Evolutionary conservation across 2,329 filamentous ascomycete genomes (phyloP).

Genomic region (Meredithiella fracta): DNA sequence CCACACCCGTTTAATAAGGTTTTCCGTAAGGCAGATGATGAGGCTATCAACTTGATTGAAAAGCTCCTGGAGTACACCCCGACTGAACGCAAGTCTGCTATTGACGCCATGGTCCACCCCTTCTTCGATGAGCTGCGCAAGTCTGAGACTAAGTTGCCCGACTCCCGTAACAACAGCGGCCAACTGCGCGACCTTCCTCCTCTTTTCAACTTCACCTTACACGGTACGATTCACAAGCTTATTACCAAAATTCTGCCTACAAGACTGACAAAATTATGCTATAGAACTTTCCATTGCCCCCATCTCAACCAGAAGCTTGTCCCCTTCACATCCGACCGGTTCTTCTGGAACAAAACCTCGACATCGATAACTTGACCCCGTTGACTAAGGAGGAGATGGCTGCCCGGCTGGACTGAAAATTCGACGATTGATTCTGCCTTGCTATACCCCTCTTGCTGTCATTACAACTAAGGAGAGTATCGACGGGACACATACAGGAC

Average conservation of each 20-base stretch:
- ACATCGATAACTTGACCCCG: slow-evolving; percentile 86
- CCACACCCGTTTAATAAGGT: slow-evolving; percentile 98
- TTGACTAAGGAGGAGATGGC: slow-evolving; percentile 93
- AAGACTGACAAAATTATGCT: background rate
- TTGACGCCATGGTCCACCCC: slow-evolving; percentile 94
- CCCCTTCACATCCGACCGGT: slow-evolving; percentile 62
- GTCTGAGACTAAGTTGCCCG: slow-evolving; percentile 75
- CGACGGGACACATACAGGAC: background rate
- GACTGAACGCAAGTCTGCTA: slow-evolving; percentile 79
- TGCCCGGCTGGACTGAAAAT: slow-evolving; percentile 75
- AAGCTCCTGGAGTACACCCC: slow-evolving; percentile 91
- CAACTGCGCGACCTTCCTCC: slow-evolving; percentile 66
- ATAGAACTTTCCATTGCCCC: slow-evolving; percentile 92
- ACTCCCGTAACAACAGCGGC: slow-evolving; percentile 78
- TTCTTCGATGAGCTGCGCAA: slow-evolving; percentile 97
- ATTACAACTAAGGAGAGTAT: background rate
- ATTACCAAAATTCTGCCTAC: background rate
- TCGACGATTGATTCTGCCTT: slow-evolving; percentile 5
- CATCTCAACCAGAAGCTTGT: slow-evolving; percentile 77
- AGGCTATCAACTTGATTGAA: slow-evolving; percentile 89
- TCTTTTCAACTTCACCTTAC: slow-evolving; percentile 84
- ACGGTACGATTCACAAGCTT: slow-evolving; percentile 46
- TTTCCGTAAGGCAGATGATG: slow-evolving; percentile 86
- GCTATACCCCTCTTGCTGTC: slow-evolving; percentile 1
- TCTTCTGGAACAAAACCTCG: slow-evolving; percentile 62